Evolutionary conservation across 2,329 filamentous ascomycete species (phyloP).

Genomic region (Fusarium sp.): DNA sequence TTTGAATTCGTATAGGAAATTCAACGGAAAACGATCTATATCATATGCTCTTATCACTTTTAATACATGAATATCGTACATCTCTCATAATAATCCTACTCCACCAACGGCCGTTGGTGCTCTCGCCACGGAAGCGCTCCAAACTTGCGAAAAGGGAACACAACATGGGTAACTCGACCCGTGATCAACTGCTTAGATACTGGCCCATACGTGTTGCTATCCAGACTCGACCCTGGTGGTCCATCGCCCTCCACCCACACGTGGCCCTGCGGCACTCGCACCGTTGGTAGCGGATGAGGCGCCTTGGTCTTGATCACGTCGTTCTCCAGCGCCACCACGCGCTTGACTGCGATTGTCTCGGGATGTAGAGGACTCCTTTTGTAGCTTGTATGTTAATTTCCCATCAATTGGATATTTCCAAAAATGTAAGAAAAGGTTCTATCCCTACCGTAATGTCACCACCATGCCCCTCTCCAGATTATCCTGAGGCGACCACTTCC

Average conservation of each 20-base stretch:
- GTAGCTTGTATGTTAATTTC: constrained; percentile 12
- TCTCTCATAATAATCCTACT: constrained; percentile 5
- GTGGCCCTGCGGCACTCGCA: constrained; percentile 83
- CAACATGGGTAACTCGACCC: constrained; percentile 78
- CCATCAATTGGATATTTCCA: background rate
- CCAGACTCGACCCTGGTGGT: constrained; percentile 74
- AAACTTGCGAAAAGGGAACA: constrained; percentile 75
- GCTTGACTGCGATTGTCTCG: constrained; percentile 79
- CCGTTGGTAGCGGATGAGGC: constrained; percentile 67
- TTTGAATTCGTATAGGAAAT: background rate
- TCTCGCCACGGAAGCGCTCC: constrained; percentile 71
- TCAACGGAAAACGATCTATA: background rate
- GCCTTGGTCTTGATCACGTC: constrained; percentile 78
- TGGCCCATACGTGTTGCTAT: constrained; percentile 93
- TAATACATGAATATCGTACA: constrained; percentile 2
- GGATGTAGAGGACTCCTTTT: constrained; percentile 78
- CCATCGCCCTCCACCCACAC: constrained; percentile 97
- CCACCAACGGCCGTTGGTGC: constrained; percentile 53
- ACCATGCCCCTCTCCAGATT: constrained; percentile 78
- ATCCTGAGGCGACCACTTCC: constrained; percentile 69
- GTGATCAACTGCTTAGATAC: constrained; percentile 81
- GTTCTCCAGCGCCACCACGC: constrained; percentile 84
- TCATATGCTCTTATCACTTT: constrained; percentile 1
- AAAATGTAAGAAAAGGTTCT: background rate
- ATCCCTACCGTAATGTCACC: constrained; percentile 74